Base-by-base conservation (phyloP, 1,284 basidiomycete genomes). In the Cryptococcus depauperatus region DNA sequence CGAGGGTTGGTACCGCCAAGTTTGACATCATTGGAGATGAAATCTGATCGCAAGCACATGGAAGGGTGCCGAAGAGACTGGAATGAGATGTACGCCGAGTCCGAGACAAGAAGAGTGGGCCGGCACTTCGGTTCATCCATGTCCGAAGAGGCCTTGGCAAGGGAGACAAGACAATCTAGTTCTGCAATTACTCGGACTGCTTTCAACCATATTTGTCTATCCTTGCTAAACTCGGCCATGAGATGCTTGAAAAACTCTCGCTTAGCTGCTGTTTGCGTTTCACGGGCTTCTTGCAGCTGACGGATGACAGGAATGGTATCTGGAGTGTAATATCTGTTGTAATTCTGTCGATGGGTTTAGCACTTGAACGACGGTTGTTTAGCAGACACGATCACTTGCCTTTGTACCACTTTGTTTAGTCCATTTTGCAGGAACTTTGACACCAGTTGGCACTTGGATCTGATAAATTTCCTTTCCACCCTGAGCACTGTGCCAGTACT, bases 21-120 rank as follows among this genome's bases (percentile, higher is more conserved):
- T 58, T 82, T 82, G 37, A 99, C 80, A 66, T 95, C 78, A 64
- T 98, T 99, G 2, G 95, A 85, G 57, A 99, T 97, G 65, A 99
- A 99, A 52, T 79, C 80, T 10, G 78, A 75, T 57, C 80, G 79
- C 45, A 83, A 63, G 54, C 77, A 80, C 60, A 92, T 71, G 7
- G 84, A 83, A 1, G 95, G 93, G 69, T 99, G 95, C 52, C 95
- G 76, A 35, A 92, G 73, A 54, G 84, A 77, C 57, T 80, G 75
- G 62, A 92, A 92, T 50, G 88, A 80, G 41, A 91, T 64, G 55
- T 82, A 81, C 2, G 91, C 88, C 26, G 40, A 33, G 21, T 35
- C 16, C 6, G 80, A 78, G 39, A 88, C 84, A 18, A 93, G 76
- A 52, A 99, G 83, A 59, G 84, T 79, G 0, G 95, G 95, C 50